These are phyloP conservation scores for Boletus sp. DNA, from an alignment of 1,284 basidiomycete species.

Conservation along the genomic window DNA sequence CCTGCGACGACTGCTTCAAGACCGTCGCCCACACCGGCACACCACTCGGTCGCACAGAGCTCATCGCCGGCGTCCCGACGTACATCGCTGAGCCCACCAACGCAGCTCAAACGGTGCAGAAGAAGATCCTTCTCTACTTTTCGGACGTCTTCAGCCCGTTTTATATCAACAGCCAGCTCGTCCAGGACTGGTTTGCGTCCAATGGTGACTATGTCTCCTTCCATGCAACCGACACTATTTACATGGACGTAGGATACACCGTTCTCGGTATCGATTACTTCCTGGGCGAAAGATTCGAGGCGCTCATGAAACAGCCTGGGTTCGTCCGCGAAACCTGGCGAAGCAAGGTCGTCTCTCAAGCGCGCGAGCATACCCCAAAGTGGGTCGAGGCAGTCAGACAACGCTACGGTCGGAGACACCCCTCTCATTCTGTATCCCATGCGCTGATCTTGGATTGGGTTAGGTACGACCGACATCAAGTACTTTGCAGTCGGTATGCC, in stretches of 20 bases:
- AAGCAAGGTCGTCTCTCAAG: slow-evolving; percentile 33
- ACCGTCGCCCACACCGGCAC: slow-evolving; percentile 50
- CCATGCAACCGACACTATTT: not conserved
- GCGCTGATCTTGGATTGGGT: not conserved
- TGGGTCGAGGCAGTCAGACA: slow-evolving; percentile 52
- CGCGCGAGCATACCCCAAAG: slow-evolving; percentile 39
- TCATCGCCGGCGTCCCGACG: slow-evolving; percentile 48
- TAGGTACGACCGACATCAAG: slow-evolving; percentile 30
- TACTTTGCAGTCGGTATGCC: slow-evolving; percentile 41
- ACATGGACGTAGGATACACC: slow-evolving; percentile 43
- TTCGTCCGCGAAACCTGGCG: slow-evolving; percentile 46
- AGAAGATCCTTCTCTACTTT: slow-evolving; percentile 51
- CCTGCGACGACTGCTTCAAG: slow-evolving; percentile 41
- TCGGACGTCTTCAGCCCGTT: slow-evolving; percentile 53
- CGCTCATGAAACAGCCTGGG: slow-evolving; percentile 33
- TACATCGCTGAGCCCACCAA: slow-evolving; percentile 47
- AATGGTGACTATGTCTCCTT: slow-evolving; percentile 37
- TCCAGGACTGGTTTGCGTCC: slow-evolving; percentile 55
- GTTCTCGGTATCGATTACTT: slow-evolving; percentile 59
- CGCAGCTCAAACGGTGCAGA: slow-evolving; percentile 3
- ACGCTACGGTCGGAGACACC: slow-evolving; percentile 38
- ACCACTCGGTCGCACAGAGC: slow-evolving; percentile 34
- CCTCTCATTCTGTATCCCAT: not conserved
- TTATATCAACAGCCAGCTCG: slow-evolving; percentile 49
- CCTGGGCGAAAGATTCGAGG: slow-evolving; percentile 50